These are phyloP conservation scores for Deinandra increscens DNA, from an alignment of 129 eudicot genomes.

Conservation along the genomic window DNA sequence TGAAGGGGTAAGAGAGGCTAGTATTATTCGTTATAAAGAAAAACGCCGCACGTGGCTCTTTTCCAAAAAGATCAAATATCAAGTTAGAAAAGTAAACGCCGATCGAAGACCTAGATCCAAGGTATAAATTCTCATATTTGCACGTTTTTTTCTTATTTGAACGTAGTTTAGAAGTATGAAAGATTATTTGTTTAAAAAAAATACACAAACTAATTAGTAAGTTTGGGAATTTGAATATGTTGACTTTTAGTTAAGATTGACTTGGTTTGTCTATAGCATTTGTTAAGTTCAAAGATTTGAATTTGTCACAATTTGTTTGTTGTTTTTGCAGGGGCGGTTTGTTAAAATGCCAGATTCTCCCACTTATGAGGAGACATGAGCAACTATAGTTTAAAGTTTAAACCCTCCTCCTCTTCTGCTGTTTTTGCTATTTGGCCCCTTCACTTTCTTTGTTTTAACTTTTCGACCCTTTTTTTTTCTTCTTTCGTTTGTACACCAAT, in stretches of 20 bases:
- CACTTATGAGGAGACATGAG: conserved; percentile 26
- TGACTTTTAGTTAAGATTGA: background rate
- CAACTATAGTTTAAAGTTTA: background rate
- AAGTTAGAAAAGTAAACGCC: conserved; percentile 79
- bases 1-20: conserved; percentile 70
- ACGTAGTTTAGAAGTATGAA: too few relatives aligned
- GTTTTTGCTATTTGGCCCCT: background rate
- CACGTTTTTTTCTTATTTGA: too few relatives aligned
- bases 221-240: background rate
- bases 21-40: conserved; percentile 78
- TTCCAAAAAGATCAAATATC: conserved; percentile 82
- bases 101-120: conserved; percentile 90
- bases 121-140: conserved; percentile 39
- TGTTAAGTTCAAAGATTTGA: background rate
- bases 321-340: conserved; percentile 62
- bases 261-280: background rate
- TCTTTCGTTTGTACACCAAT: conserved; percentile 3
- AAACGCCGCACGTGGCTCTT: conserved; percentile 71
- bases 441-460: conserved; percentile 8
- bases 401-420: background rate
- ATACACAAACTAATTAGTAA: background rate
- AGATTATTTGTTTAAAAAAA: too few relatives aligned
- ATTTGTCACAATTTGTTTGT: conserved; percentile 17
- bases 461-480: conserved; percentile 2
- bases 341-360: conserved; percentile 55